These are phyloP conservation scores for Fragaria nilgerrensis DNA, from an alignment of 306 rosid genomes.

Conservation along the genomic window DNA sequence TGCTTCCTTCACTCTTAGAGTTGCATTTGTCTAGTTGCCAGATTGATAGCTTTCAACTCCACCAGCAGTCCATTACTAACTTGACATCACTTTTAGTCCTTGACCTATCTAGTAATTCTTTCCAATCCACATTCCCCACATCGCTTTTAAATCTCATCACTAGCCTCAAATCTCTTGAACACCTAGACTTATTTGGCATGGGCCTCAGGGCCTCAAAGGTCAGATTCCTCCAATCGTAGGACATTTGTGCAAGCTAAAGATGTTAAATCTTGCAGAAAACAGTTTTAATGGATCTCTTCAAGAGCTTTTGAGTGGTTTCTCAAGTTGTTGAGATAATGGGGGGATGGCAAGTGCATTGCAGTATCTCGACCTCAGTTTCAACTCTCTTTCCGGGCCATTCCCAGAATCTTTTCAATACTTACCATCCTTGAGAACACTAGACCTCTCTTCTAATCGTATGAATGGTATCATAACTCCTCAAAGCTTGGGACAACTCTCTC, in stretches of 20 bases:
- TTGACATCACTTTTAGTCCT: conserved; percentile 11
- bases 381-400: background rate
- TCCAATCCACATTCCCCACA: background rate
- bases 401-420: background rate
- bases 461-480: background rate
- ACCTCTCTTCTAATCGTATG: background rate
- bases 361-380: background rate
- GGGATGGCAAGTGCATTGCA: background rate
- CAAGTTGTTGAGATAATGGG: background rate
- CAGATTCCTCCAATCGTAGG: background rate
- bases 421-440: background rate
- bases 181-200: background rate
- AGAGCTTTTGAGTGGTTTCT: background rate
- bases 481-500: background rate
- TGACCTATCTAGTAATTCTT: rapidly evolving
- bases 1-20: background rate
- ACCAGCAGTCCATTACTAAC: background rate
- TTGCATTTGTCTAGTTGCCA: background rate
- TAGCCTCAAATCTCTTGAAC: background rate
- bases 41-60: background rate
- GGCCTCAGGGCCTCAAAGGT: background rate
- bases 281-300: background rate
- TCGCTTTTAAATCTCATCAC: conserved; percentile 26
- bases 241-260: conserved; percentile 6
- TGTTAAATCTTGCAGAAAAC: background rate